Conservation (phyloP, 768 basidiomycete species). For the Galerina sulciceps region DNA sequence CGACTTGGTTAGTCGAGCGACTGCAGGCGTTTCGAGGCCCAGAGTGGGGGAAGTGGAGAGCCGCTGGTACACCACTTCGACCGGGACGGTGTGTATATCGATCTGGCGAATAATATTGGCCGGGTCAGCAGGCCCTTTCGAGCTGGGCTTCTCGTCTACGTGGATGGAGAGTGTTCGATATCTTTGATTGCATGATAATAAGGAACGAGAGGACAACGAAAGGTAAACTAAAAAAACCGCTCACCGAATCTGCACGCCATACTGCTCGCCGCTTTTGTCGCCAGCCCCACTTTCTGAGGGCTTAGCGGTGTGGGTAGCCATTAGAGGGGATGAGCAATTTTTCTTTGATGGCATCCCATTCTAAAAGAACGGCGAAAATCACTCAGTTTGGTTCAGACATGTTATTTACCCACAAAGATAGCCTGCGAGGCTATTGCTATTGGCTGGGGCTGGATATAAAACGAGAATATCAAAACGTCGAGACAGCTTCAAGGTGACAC, state of each 20-base stretch:
- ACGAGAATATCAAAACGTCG: too few species aligned
- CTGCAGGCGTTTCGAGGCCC: slow-evolving; percentile 52
- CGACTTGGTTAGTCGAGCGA: slow-evolving; percentile 37
- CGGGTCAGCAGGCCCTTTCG: slow-evolving; percentile 29
- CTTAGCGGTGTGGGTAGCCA: background rate
- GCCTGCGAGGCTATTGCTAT: background rate
- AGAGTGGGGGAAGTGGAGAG: slow-evolving; percentile 44
- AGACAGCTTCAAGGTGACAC: too few species aligned
- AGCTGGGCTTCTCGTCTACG: background rate
- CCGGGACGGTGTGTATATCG: slow-evolving; percentile 49
- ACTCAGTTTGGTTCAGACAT: background rate
- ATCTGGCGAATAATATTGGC: slow-evolving; percentile 45
- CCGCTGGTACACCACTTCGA: slow-evolving; percentile 46
- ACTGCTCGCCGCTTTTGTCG: background rate
- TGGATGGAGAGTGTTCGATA: slow-evolving; percentile 8
- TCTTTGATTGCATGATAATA: background rate
- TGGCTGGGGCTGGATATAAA: background rate
- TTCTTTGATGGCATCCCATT: background rate
- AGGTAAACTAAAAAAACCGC: background rate
- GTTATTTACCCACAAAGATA: background rate
- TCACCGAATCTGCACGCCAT: slow-evolving; percentile 3
- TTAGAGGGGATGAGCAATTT: background rate
- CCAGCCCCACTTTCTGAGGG: background rate
- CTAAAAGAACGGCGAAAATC: slow-evolving; percentile 6
- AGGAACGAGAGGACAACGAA: background rate